Percentiles rank a stretch among this genome's conserved stretches.
Evolutionary conservation across 257 asterid genomes (phyloP).

Genomic region (Handroanthus guayacan): DNA sequence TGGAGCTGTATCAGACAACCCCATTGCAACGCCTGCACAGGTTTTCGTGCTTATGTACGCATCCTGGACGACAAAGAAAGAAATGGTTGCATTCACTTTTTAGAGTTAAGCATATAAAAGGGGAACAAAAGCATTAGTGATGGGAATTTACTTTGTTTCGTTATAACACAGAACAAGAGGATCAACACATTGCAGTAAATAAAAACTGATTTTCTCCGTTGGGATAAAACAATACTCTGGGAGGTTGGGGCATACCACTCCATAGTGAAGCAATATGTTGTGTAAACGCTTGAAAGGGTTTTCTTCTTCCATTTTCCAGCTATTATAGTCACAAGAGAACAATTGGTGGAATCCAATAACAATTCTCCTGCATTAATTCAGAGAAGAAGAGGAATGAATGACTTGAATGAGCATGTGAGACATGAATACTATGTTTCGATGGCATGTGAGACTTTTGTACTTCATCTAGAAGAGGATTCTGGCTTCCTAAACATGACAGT

Average conservation of each 20-base stretch:
- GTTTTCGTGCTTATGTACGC: slow-evolving; percentile 51
- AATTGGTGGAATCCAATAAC: slow-evolving; percentile 58
- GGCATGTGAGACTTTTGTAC: background rate
- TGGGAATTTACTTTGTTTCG: background rate
- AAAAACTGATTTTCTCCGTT: background rate
- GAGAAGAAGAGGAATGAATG: slow-evolving; percentile 6
- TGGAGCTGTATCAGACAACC: slow-evolving; percentile 17
- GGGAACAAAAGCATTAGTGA: background rate
- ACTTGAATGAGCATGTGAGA: background rate
- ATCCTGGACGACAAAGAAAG: slow-evolving; percentile 44
- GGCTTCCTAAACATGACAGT: background rate
- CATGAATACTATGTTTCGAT: background rate
- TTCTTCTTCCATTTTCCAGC: slow-evolving; percentile 24
- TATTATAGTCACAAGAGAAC: slow-evolving; percentile 41
- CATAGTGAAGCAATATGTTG: slow-evolving; percentile 45
- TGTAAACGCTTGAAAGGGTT: slow-evolving; percentile 33
- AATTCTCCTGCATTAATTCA: slow-evolving; percentile 56
- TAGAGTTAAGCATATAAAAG: slow-evolving; percentile 22
- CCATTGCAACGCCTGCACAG: slow-evolving; percentile 25
- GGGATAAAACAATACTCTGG: slow-evolving; percentile 3
- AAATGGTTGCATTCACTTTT: background rate
- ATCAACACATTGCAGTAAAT: slow-evolving; percentile 5
- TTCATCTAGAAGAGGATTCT: background rate
- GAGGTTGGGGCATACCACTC: slow-evolving; percentile 53
- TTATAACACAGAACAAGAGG: background rate